Base-by-base conservation (phyloP, 2,329 filamentous ascomycete species). In the Aspergillus japonicus region DNA sequence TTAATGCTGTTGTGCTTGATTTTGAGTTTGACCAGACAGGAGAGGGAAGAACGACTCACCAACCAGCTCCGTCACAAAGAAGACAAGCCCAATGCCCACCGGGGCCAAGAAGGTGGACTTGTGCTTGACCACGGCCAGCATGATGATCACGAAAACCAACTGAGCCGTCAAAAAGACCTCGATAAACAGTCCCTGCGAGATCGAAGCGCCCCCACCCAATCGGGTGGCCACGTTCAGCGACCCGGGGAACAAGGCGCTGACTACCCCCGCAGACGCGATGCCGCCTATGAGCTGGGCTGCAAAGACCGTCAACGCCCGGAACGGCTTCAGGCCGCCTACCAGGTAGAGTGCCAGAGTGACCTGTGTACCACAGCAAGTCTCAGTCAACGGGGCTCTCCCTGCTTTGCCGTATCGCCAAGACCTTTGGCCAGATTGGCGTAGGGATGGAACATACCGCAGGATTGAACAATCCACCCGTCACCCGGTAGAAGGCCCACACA, bases 81-180 rank as follows among this genome's bases (percentile, higher is more conserved):
- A 81, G 0, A 88, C 80, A 2, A 91, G 74, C 1, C 90, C 90
- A 65, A 92, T 90, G 12, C 87, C 88, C 3, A 92, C 77, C 0
- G 89, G 89, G 0, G 89, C 89, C 1, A 91, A 76, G 69, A 83
- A 90, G 0, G 89, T 92, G 2, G 85, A 85, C 49, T 87, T 86
- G 72, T 91, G 88, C 76, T 92, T 91, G 71, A 91, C 88, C 4
- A 86, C 85, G 0, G 88, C 88, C 49, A 91, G 80, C 83, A 91
- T 88, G 71, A 87, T 84, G 31, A 89, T 84, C 2, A 86, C 83
- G 56, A 89, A 78, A 7, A 89, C 82, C 10, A 90, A 78, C 69
- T 88, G 81, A 0, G 85, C 78, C 0, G 87, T 89, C 42, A 89
- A 78, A 66, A 89, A 87, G 77, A 87, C 83, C 72, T 89, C 87